Evolutionary conservation across 805 yeast species (phyloP).

Genomic region (Kodamaea jinghongensis): DNA sequence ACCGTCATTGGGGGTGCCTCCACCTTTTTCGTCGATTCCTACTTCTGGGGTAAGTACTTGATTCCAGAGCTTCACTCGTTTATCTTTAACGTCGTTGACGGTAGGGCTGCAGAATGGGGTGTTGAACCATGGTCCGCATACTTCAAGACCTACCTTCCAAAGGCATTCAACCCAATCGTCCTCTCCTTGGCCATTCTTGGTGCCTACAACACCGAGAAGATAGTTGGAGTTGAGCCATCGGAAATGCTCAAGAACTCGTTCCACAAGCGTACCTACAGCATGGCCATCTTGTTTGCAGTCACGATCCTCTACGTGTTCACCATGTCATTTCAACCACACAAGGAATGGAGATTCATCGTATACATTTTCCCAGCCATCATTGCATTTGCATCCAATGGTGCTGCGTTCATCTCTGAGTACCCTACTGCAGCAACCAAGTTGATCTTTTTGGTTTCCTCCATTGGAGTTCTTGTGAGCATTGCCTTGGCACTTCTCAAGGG

Average conservation of each 20-base stretch:
- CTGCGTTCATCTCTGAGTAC: slow-evolving; percentile 28
- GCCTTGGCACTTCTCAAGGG: slow-evolving; percentile 51
- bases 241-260: too few species aligned
- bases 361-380: slow-evolving; percentile 72
- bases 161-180: slow-evolving; percentile 33
- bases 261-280: too few species aligned
- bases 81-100: slow-evolving; percentile 70
- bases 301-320: slow-evolving; percentile 53
- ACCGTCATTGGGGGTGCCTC: slow-evolving; percentile 46
- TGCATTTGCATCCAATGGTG: slow-evolving; percentile 61
- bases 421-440: slow-evolving; percentile 24
- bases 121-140: slow-evolving; percentile 71
- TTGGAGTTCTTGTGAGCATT: slow-evolving; percentile 29
- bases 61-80: slow-evolving; percentile 78
- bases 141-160: slow-evolving; percentile 48
- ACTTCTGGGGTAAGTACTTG: slow-evolving; percentile 63
- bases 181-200: too few species aligned
- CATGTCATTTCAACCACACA: slow-evolving; percentile 84
- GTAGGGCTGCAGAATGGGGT: slow-evolving; percentile 81
- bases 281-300: slow-evolving; percentile 43
- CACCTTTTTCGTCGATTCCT: slow-evolving; percentile 60
- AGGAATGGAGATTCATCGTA: slow-evolving; percentile 89
- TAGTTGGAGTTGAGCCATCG: too few species aligned
- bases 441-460: slow-evolving; percentile 21
- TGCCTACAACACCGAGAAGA: too few species aligned